A percentile compares a stretch with the other conserved stretches of the same genome.
These are phyloP conservation scores for Eucalyptus tenuipes DNA, from an alignment of 345 rosid species.

Conservation along the genomic window DNA sequence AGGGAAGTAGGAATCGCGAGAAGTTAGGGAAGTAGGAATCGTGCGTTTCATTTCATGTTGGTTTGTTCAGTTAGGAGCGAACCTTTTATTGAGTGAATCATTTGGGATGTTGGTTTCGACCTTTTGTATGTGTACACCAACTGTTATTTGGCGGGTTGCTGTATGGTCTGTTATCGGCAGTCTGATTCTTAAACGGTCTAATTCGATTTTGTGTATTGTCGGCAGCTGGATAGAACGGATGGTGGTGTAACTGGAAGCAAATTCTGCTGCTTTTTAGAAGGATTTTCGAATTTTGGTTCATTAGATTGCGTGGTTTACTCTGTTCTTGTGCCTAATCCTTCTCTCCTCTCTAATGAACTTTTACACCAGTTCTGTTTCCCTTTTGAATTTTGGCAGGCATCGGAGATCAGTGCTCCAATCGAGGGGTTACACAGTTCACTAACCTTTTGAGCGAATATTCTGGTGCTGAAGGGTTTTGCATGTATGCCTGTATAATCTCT, in stretches of 20 bases:
- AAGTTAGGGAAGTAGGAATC: not conserved
- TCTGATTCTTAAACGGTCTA: not conserved
- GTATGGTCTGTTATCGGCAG: not conserved
- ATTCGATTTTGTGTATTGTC: not conserved
- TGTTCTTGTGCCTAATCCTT: not conserved
- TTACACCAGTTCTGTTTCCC: not conserved
- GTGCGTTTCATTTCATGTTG: not conserved
- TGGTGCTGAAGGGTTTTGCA: conserved; percentile 68
- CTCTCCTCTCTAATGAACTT: not conserved
- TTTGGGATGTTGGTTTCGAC: not conserved
- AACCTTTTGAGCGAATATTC: conserved; percentile 41
- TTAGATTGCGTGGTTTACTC: not conserved
- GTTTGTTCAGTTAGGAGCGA: not conserved
- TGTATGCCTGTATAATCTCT: conserved; percentile 29
- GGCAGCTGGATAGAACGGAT: not conserved
- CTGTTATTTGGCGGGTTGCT: not conserved
- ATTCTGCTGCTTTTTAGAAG: not conserved
- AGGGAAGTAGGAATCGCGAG: not conserved
- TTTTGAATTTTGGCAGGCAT: conserved; percentile 40
- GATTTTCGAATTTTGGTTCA: not conserved
- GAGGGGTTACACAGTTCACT: conserved; percentile 53
- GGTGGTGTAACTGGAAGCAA: not conserved
- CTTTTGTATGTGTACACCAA: not conserved
- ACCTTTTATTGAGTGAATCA: not conserved
- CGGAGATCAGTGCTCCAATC: conserved; percentile 59